Base-by-base conservation (phyloP, 495 filamentous ascomycete genomes). In the Cladorrhinum samala region DNA sequence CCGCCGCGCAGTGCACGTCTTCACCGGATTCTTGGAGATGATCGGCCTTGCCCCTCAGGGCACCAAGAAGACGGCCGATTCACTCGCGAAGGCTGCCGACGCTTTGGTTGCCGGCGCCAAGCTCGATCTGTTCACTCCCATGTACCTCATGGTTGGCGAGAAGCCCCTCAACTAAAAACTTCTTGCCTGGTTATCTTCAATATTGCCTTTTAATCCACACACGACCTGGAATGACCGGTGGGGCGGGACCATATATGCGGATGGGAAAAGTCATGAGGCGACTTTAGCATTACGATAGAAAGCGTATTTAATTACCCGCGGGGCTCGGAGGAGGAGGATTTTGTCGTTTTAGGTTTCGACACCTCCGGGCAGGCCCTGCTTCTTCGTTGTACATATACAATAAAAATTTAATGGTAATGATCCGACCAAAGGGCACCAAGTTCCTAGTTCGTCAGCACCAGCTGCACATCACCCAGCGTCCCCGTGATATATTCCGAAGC, bases 71-170 rank as follows among this genome's bases (percentile, higher is more conserved):
- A 96, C 94, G 36, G 93, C 93, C 14, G 87, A 96, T 71, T 87
- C 85, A 58, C 72, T 98, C 56, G 91, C 86, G 9, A 53, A 83
- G 53, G 93, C 88, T 17, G 93, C 81, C 20, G 94, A 97, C 68
- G 87, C 83, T 56, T 77, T 98, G 49, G 93, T 96, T 6, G 89
- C 85, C 42, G 93, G 93, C 72, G 93, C 83, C 36, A 84, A 87
- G 78, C 82, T 89, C 79, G 88, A 95, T 66, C 79, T 98, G 16
- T 98, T 98, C 75, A 98, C 93, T 0, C 93, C 93, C 36, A 98
- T 98, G 93, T 97, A 96, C 76, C 75, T 98, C 68, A 96, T 98
- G 93, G 83, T 98, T 52, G 93, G 81, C 36, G 82, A 90, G 72
- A 98, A 98, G 77, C 89, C 92, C n/a, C 59, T 58, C 40, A 62